Conservation (phyloP, 768 basidiomycete genomes). For the Lentinula sp. region DNA sequence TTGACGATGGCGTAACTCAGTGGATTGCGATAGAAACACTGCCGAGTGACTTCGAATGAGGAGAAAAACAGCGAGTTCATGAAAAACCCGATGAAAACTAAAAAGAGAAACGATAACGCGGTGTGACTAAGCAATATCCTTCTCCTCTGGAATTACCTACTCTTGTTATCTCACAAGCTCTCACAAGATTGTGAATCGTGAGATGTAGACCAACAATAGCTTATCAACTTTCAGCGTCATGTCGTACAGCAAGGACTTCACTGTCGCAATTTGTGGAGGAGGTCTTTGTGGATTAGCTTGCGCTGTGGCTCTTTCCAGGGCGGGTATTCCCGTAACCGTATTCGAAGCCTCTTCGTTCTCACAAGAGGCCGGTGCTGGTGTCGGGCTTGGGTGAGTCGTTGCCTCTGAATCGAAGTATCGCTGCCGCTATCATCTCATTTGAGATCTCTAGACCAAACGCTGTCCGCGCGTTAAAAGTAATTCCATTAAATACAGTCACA, state of each 20-base stretch:
- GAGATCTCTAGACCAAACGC: constrained; percentile 41
- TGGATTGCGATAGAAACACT: constrained; percentile 64
- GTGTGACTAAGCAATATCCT: background rate
- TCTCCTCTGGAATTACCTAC: background rate
- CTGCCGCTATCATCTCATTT: background rate
- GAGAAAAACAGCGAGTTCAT: constrained; percentile 54
- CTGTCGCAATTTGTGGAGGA: constrained; percentile 49
- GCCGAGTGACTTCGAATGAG: constrained; percentile 71
- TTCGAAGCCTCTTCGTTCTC: constrained; percentile 46
- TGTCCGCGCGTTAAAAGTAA: constrained; percentile 28
- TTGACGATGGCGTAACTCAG: constrained; percentile 88
- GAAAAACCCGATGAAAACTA: background rate
- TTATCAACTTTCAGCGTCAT: background rate
- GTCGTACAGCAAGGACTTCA: constrained; percentile 29
- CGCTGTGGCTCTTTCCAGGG: constrained; percentile 35
- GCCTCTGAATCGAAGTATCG: background rate
- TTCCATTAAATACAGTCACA: background rate
- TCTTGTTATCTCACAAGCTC: background rate
- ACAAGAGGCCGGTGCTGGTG: constrained; percentile 48
- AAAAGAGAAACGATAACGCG: background rate
- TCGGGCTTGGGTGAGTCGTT: constrained; percentile 35
- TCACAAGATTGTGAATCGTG: background rate
- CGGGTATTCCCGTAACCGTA: constrained; percentile 39
- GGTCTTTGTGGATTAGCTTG: constrained; percentile 49
- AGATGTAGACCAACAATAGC: background rate